Conservation (phyloP, 352 stramenopile genomes). For the Hyaloperonospora brassicae region DNA sequence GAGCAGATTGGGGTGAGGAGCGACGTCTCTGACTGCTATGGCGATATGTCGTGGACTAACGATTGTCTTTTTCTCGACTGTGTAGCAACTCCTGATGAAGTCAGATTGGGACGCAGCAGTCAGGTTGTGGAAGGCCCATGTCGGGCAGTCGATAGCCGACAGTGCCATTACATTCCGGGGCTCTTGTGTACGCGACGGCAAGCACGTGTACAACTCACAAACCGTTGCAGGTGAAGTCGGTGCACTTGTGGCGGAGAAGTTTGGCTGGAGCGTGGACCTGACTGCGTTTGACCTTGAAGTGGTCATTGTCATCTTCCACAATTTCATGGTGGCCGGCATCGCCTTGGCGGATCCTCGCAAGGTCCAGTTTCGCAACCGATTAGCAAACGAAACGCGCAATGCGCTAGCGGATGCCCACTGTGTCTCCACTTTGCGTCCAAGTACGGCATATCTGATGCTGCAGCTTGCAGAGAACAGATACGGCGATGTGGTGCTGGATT, state of each 20-base stretch:
- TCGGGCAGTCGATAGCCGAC: constrained; percentile 14
- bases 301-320: constrained; percentile 67
- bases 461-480: constrained; percentile 44
- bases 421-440: constrained; percentile 67
- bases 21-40: neutral
- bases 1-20: constrained; percentile 54
- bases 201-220: constrained; percentile 66
- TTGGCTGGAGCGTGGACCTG: constrained; percentile 57
- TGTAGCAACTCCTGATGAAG: constrained; percentile 39
- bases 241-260: constrained; percentile 43
- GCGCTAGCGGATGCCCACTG: constrained; percentile 50
- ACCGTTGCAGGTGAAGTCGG: constrained; percentile 54
- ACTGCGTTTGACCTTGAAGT: constrained; percentile 63
- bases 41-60: neutral
- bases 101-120: constrained; percentile 51
- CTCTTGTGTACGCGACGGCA: constrained; percentile 71
- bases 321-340: constrained; percentile 56
- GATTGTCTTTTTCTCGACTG: neutral
- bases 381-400: constrained; percentile 62
- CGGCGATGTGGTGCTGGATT: constrained; percentile 69
- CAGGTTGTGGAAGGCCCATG: constrained; percentile 49
- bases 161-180: constrained; percentile 49
- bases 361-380: constrained; percentile 57
- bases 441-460: constrained; percentile 70
- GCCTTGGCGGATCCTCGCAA: constrained; percentile 49